A percentile compares a stretch with the other conserved stretches of the same genome.
Evolutionary conservation across 2,329 filamentous ascomycete species (phyloP).

Genomic region (Colletotrichum tanaceti): DNA sequence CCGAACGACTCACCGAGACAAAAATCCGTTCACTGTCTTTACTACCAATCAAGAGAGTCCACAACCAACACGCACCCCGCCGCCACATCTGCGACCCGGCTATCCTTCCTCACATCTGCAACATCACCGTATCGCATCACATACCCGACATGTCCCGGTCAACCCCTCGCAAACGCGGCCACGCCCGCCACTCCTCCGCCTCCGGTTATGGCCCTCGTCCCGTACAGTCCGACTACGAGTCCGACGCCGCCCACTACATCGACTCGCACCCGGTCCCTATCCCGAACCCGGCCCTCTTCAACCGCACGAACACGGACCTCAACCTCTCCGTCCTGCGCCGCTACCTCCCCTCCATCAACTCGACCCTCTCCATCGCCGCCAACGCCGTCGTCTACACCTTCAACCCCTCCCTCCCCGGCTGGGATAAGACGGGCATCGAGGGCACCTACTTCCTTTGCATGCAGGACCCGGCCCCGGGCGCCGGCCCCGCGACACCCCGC

Average conservation of each 20-base stretch:
- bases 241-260: conserved; percentile 67
- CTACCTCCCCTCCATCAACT: conserved; percentile 78
- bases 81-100: conserved; percentile 30
- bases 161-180: conserved; percentile 55
- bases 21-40: too few species aligned
- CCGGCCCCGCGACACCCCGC: conserved; percentile 51
- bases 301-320: conserved; percentile 83
- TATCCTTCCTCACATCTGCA: conserved; percentile 35
- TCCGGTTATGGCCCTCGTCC: conserved; percentile 50
- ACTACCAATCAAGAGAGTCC: background rate
- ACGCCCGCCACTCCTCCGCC: conserved; percentile 56
- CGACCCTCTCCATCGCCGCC: conserved; percentile 82
- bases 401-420: conserved; percentile 70
- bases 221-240: conserved; percentile 71
- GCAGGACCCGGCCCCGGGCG: conserved; percentile 58
- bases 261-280: conserved; percentile 53
- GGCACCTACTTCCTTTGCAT: conserved; percentile 91
- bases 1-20: background rate
- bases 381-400: conserved; percentile 91
- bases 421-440: conserved; percentile 89
- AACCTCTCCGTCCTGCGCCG: conserved; percentile 87
- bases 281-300: conserved; percentile 64
- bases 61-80: background rate
- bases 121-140: conserved; percentile 10
- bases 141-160: conserved; percentile 55